These are phyloP conservation scores for Entelexis paramagnoliae DNA, from an alignment of 1,139 yeast species.

Conservation along the genomic window DNA sequence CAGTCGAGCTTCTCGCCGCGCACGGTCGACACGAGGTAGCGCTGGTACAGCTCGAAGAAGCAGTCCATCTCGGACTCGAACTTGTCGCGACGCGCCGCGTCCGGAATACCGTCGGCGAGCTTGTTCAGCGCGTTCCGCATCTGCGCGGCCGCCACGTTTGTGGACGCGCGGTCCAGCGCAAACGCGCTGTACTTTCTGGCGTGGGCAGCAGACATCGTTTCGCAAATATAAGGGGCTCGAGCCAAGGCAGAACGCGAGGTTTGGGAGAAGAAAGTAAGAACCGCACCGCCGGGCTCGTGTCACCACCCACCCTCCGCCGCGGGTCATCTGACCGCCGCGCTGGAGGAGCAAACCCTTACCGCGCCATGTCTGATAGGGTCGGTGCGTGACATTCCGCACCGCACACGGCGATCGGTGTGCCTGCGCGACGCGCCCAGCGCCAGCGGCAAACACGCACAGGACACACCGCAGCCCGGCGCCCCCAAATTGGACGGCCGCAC, in stretches of 20 bases:
- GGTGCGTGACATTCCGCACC: conserved; percentile 3
- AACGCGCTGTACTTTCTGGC: conserved; percentile 26
- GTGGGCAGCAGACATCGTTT: conserved; percentile 9
- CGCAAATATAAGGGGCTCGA: background rate
- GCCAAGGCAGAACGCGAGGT: background rate
- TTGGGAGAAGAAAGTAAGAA: background rate
- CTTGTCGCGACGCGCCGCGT: conserved; percentile 45
- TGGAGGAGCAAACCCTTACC: conserved; percentile 4
- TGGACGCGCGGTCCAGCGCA: conserved; percentile 91
- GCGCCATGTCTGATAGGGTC: conserved; percentile 1
- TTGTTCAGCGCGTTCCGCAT: conserved; percentile 94
- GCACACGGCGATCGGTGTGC: background rate
- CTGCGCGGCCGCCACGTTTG: conserved; percentile 93
- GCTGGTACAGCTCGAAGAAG: conserved; percentile 84
- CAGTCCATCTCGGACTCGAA: conserved; percentile 93
- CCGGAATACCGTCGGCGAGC: conserved; percentile 66
- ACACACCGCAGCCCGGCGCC: no score
- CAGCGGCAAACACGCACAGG: no score
- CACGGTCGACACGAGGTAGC: conserved; percentile 84
- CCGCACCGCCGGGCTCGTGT: background rate
- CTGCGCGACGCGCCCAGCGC: no score
- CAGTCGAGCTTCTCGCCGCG: conserved; percentile 77
- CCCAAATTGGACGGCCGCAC: no score
- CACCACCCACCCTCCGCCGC: no score
- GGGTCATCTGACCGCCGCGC: background rate